Percentiles rank a stretch among this genome's conserved stretches.
Evolutionary conservation across 305 asterid species (phyloP).

Genomic region (Plantago coronopus): DNA sequence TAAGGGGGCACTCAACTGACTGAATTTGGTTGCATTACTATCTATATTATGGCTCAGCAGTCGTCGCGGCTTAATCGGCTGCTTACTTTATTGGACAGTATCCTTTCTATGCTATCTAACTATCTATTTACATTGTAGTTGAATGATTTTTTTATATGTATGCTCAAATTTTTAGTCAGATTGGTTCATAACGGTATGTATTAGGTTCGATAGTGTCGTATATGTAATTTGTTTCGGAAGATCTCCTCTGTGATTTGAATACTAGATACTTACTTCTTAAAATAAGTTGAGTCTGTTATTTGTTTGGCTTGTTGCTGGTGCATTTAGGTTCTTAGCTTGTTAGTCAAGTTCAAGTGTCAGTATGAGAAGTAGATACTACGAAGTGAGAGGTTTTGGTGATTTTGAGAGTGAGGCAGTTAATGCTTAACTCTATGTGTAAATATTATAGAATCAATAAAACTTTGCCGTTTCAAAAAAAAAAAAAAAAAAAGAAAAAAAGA

Average conservation of each 20-base stretch:
- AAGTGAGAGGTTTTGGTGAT: too few relatives aligned
- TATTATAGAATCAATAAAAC: too few relatives aligned
- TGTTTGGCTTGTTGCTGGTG: conserved; percentile 14
- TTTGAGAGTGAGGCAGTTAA: too few relatives aligned
- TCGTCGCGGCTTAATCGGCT: conserved; percentile 89
- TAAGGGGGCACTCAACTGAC: conserved; percentile 29
- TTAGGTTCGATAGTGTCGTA: too few relatives aligned
- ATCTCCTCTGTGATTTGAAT: too few relatives aligned
- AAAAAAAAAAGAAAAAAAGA: too few relatives aligned
- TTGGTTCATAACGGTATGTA: too few relatives aligned
- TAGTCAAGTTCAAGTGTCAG: conserved; percentile 10
- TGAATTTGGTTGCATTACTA: conserved; percentile 29
- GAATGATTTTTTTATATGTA: background rate
- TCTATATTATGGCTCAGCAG: conserved; percentile 84
- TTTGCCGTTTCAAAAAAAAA: too few relatives aligned
- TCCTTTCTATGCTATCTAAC: conserved; percentile 37
- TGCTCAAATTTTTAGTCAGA: conserved; percentile 3
- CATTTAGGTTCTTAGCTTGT: conserved; percentile 4
- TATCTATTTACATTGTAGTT: conserved; percentile 9
- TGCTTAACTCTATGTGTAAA: too few relatives aligned
- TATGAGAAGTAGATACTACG: background rate
- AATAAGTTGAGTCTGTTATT: background rate
- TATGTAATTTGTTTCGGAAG: too few relatives aligned
- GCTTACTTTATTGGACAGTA: conserved; percentile 94
- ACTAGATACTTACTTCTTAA: too few relatives aligned